Conservation (phyloP, 2,329 filamentous ascomycete genomes). For the Didymella pinodella region DNA sequence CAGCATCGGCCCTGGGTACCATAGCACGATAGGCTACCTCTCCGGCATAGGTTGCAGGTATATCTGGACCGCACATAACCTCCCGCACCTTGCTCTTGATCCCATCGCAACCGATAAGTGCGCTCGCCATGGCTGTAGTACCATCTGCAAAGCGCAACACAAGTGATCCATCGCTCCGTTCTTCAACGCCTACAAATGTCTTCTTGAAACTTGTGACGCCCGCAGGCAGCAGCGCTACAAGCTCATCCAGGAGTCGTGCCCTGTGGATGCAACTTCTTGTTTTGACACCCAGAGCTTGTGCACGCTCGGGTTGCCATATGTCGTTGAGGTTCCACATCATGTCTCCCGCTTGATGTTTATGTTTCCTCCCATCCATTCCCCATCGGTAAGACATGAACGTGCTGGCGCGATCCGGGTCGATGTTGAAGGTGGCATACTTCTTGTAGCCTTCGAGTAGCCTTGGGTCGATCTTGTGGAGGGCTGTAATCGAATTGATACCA, state of each 20-base stretch:
- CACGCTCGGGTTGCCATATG: conserved; percentile 48
- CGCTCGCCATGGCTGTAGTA: conserved; percentile 46
- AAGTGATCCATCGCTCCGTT: conserved; percentile 50
- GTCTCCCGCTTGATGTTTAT: conserved; percentile 32
- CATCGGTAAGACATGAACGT: conserved; percentile 43
- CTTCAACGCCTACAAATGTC: conserved; percentile 27
- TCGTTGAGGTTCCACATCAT: conserved; percentile 51
- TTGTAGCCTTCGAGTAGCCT: conserved; percentile 51
- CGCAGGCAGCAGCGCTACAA: conserved; percentile 54
- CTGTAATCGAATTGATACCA: conserved; percentile 52
- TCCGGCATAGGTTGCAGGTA: conserved; percentile 33
- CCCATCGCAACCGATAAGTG: conserved; percentile 59
- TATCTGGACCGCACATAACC: conserved; percentile 25
- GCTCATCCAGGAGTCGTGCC: conserved; percentile 53
- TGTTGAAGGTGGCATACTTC: conserved; percentile 51
- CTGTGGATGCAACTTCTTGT: conserved; percentile 41
- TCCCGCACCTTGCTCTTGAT: conserved; percentile 49
- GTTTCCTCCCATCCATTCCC: conserved; percentile 9
- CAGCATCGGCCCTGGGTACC: conserved; percentile 47
- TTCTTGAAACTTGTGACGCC: conserved; percentile 38
- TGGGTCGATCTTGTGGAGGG: conserved; percentile 53
- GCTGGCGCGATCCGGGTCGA: conserved; percentile 47
- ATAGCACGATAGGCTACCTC: conserved; percentile 40
- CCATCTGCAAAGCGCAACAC: conserved; percentile 49
- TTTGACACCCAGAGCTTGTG: conserved; percentile 39